Base-by-base conservation (phyloP, 2,329 filamentous ascomycete species). In the Neonectria magnoliae region DNA sequence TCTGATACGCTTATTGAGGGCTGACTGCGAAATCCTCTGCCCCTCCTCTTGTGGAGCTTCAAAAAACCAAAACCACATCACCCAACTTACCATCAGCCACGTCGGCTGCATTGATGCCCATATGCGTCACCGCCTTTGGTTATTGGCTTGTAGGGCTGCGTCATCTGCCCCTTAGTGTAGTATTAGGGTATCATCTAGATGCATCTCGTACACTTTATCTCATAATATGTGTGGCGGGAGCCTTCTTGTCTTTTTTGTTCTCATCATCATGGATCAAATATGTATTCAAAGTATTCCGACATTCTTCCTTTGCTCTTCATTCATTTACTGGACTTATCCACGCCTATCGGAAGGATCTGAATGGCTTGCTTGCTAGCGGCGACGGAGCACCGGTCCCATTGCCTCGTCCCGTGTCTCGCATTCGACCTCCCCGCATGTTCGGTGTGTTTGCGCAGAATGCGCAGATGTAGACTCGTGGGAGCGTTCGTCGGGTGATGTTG, bases 401-500 rank as follows among this genome's bases (percentile, higher is more conserved):
- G 27, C 71, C 69, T 56, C 80, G 78, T 2, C 81, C 79, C 58
- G 78, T 79, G 54, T 85, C 83, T 57, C 82, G 81, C 60, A 83
- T 76, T 45, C 85, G 81, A 22, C 83, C 80, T 33, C 82, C 82
- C 25, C 84, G 81, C 73, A 83, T 81, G 64, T 84, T 87, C 1
- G 87, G 85, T 9, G 87, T 89, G 68, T 88, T 85, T 20, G 85
- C 85, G 72, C 88, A 91, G 66, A 87, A 90, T 1, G 85, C 83
- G 73, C 88, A 91, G 38, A 90, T 86, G 69, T 90, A 91, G 5
- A 90, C 85, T 13, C 82, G 81, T 5, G 88, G 87, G 69, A 87
- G 82, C n/a, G 82, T 83, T 61, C 84, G 82, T 52, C 82, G 82
- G 50, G 83, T 85, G 66, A 90, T 85, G 66, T 88, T 87, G 70